phyloP scores from a whole-genome alignment of 139 green algal genomes.

The Klebsormidium nitens region DNA sequence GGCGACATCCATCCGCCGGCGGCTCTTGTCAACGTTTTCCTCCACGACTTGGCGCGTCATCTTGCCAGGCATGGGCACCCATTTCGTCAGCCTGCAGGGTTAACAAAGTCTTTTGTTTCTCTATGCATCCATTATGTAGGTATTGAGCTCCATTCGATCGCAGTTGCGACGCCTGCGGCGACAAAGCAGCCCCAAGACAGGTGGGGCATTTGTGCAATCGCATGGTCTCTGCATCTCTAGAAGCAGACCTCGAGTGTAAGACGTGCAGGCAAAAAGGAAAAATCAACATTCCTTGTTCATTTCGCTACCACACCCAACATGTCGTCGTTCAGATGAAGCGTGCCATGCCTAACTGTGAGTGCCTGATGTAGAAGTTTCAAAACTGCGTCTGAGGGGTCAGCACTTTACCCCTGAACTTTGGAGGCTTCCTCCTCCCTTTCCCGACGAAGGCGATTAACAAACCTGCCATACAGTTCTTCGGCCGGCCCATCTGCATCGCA shows the following conservation, averaged over 20 bases:
- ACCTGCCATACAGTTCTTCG: slow-evolving; percentile 14
- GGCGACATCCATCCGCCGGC: slow-evolving; percentile 18
- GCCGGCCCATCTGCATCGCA: slow-evolving; percentile 26
- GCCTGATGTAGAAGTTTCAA: background rate
- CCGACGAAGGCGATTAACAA: slow-evolving; percentile 3
- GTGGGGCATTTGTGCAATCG: background rate
- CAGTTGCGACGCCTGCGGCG: too few species aligned
- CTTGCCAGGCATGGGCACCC: slow-evolving; percentile 1
- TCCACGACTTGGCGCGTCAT: slow-evolving; percentile 31
- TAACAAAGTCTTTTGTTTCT: too few species aligned
- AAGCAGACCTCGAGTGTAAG: background rate
- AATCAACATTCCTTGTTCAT: too few species aligned
- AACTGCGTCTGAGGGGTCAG: background rate
- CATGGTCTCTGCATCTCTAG: background rate
- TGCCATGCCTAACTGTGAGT: background rate
- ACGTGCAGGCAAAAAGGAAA: background rate
- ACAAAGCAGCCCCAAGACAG: too few species aligned
- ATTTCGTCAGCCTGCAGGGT: slow-evolving; percentile 31
- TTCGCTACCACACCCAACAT: too few species aligned
- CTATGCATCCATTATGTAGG: too few species aligned
- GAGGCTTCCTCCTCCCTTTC: slow-evolving; percentile 18
- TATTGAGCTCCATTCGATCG: too few species aligned
- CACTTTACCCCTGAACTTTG: slow-evolving; percentile 19
- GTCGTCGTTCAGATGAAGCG: background rate
- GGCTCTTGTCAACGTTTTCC: slow-evolving; percentile 6